Conservation (phyloP, 371 early-diverging fungal species). For the Phascolomyces articulosus region DNA sequence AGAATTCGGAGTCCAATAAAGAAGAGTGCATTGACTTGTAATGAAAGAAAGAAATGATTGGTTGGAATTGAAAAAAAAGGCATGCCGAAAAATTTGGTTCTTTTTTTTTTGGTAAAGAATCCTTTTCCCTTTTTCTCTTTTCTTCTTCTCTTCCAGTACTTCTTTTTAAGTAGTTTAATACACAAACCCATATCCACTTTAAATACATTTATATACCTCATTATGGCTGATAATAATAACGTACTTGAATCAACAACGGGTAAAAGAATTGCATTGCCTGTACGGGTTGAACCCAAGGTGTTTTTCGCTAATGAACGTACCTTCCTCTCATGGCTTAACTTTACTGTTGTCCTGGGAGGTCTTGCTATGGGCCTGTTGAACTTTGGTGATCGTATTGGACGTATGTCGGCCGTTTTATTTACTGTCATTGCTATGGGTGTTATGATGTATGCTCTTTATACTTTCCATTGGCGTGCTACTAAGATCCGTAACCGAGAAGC, state of each 20-base stretch:
- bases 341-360: constrained; percentile 71
- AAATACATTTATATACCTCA: too few species aligned
- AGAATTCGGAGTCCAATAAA: neutral
- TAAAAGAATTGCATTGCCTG: constrained; percentile 76
- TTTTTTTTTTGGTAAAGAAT: neutral
- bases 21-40: too few species aligned
- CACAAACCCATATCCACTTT: too few species aligned
- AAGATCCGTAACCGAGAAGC: constrained; percentile 55
- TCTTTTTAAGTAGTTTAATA: neutral
- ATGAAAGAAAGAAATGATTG: too few species aligned
- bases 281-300: constrained; percentile 95
- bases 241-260: constrained; percentile 22
- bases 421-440: constrained; percentile 73
- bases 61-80: too few species aligned
- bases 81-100: neutral
- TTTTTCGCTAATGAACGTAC: constrained; percentile 99
- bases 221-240: constrained; percentile 16
- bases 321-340: constrained; percentile 85
- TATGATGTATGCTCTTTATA: constrained; percentile 75
- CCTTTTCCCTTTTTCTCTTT: constrained; percentile 3
- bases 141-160: neutral
- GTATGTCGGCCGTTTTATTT: constrained; percentile 75
- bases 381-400: constrained; percentile 74
- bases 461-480: constrained; percentile 86
- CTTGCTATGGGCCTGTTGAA: constrained; percentile 76